Evolutionary conservation across 225 moss, liverwort and hornwort species (phyloP).

Genomic region (Straminergon stramineum): DNA sequence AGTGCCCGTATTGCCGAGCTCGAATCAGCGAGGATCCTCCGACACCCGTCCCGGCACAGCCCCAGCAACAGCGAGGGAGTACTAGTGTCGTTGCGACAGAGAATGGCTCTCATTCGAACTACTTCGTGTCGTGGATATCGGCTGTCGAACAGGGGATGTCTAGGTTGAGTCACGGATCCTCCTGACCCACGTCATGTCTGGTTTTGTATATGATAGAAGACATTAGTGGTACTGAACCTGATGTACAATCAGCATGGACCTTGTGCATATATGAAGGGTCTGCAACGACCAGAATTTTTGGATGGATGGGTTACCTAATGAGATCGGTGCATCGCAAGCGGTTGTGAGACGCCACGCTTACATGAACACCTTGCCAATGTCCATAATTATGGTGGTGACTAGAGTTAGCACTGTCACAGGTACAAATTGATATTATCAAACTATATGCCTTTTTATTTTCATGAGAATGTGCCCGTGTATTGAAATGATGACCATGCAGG

Average conservation of each 20-base stretch:
- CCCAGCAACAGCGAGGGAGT: constrained; percentile 10
- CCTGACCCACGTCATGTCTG: constrained; percentile 15
- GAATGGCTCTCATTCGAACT: constrained; percentile 23
- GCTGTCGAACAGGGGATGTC: constrained; percentile 55
- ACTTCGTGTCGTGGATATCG: constrained; percentile 55
- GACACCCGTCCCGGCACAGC: not conserved
- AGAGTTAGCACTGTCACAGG: not conserved
- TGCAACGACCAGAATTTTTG: not conserved
- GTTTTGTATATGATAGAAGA: constrained; percentile 17
- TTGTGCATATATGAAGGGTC: constrained; percentile 8
- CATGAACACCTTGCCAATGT: not conserved
- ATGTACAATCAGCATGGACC: not conserved
- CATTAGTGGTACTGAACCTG: not conserved
- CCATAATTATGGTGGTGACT: not conserved
- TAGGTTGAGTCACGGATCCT: constrained; percentile 39
- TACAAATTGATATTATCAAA: not conserved
- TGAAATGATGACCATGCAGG: not conserved
- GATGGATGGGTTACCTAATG: not conserved
- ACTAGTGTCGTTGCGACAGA: not conserved
- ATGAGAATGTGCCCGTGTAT: not conserved
- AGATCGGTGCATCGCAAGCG: not conserved
- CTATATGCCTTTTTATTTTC: not conserved
- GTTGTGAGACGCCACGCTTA: not conserved
- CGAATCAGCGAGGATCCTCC: constrained; percentile 24
- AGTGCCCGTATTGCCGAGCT: constrained; percentile 86